phyloP scores from a whole-genome alignment of 2,329 filamentous ascomycete species.

The Oidium heveae region DNA sequence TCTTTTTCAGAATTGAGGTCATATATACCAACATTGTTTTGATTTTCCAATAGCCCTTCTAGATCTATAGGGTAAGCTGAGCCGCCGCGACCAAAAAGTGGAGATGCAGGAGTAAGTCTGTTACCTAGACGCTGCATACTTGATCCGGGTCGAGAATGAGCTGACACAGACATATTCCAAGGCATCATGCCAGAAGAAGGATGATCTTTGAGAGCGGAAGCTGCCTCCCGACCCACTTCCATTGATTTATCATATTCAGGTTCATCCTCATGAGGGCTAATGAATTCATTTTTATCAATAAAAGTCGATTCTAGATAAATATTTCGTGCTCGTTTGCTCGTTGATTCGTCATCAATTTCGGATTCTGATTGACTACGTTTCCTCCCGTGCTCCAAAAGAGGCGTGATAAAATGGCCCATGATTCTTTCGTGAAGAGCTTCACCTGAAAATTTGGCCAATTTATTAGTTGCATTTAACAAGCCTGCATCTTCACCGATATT shows the following conservation, averaged over 20 bases:
- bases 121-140: constrained; percentile 4
- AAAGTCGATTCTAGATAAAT: constrained; percentile 14
- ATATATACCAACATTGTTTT: constrained; percentile 9
- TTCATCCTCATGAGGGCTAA: not conserved
- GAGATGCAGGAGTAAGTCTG: constrained; percentile 32
- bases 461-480: constrained; percentile 16
- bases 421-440: constrained; percentile 21
- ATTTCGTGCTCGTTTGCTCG: constrained; percentile 15
- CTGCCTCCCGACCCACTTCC: constrained; percentile 47
- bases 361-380: constrained; percentile 5
- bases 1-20: constrained; percentile 1
- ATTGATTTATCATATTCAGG: constrained; percentile 16
- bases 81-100: constrained; percentile 25
- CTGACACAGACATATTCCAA: constrained; percentile 36
- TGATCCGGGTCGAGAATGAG: constrained; percentile 22
- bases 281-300: not conserved
- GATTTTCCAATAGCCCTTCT: constrained; percentile 6
- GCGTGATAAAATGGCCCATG: constrained; percentile 2
- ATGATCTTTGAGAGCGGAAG: constrained; percentile 39
- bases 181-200: constrained; percentile 42
- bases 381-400: constrained; percentile 1
- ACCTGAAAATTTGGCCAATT: constrained; percentile 33
- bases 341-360: constrained; percentile 7
- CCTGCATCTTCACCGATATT: constrained; percentile 23
- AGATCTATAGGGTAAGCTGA: constrained; percentile 9